Evolutionary conservation across 1,284 basidiomycete species (phyloP).

Genomic region (Ceratobasidium papillatum): DNA sequence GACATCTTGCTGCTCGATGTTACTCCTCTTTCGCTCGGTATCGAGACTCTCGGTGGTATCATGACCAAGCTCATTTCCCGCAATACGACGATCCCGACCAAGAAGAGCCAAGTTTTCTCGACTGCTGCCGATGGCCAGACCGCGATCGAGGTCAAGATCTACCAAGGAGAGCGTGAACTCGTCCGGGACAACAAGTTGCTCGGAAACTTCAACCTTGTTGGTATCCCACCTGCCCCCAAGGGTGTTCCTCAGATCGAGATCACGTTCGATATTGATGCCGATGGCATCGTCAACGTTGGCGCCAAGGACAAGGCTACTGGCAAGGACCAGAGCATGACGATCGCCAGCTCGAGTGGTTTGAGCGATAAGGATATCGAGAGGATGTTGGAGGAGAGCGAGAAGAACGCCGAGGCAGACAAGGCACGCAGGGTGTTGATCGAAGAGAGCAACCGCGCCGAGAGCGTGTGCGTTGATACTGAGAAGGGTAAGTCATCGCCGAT

Average conservation of each 20-base stretch:
- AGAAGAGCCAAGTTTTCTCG: constrained; percentile 99
- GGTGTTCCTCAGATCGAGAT: constrained; percentile 99
- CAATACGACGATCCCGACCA: constrained; percentile 99
- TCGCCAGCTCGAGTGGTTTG: constrained; percentile 96
- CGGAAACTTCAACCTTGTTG: constrained; percentile 98
- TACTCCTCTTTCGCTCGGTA: constrained; percentile 93
- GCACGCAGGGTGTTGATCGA: constrained; percentile 89
- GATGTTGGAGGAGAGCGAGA: constrained; percentile 95
- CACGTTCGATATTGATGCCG: constrained; percentile 97
- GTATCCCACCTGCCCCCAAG: constrained; percentile 97
- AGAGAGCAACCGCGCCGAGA: constrained; percentile 97
- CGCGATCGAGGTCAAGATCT: constrained; percentile 97
- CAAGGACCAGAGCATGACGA: constrained; percentile 98
- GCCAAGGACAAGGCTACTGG: constrained; percentile 87
- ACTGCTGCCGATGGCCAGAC: constrained; percentile 97
- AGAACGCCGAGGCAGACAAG: constrained; percentile 93
- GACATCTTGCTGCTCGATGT: constrained; percentile 97
- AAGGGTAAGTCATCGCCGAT: constrained; percentile 67
- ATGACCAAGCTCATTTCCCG: constrained; percentile 96
- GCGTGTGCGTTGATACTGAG: constrained; percentile 93
- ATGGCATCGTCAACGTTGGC: constrained; percentile 96
- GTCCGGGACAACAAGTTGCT: constrained; percentile 99
- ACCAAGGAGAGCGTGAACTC: constrained; percentile 98
- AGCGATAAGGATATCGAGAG: constrained; percentile 96
- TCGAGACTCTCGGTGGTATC: constrained; percentile 98